Conservation (phyloP, 2,329 filamentous ascomycete species). For the Neonectria sp. region DNA sequence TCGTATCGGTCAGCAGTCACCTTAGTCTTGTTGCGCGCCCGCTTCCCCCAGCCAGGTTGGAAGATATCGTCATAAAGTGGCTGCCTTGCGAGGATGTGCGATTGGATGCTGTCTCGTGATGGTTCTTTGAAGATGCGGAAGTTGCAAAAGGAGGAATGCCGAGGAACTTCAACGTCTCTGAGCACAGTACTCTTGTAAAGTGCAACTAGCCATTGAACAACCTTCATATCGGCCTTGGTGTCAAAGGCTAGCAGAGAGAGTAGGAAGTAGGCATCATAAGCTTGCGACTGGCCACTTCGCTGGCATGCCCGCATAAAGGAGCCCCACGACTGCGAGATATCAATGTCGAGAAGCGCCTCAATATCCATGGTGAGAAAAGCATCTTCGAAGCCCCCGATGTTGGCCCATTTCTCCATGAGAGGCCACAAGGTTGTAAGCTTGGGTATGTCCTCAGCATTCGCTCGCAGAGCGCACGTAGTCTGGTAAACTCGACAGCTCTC, state of each 20-base stretch:
- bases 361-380: not conserved
- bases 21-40: not conserved
- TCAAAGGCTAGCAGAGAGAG: conserved; percentile 32
- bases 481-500: conserved; percentile 22
- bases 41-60: not conserved
- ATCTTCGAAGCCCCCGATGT: conserved; percentile 14
- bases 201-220: conserved; percentile 31
- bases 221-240: not conserved
- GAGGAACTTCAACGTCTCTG: conserved; percentile 17
- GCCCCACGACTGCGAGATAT: conserved; percentile 64
- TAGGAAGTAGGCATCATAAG: conserved; percentile 26
- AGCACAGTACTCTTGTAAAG: conserved; percentile 14
- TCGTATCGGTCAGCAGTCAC: not conserved
- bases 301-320: conserved; percentile 57
- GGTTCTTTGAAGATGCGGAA: conserved; percentile 28
- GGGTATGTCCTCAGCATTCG: rapidly evolving
- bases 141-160: conserved; percentile 1
- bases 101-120: not conserved
- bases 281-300: not conserved
- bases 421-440: not conserved
- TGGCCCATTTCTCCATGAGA: conserved; percentile 16
- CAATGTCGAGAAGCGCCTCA: conserved; percentile 65
- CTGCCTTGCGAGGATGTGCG: not conserved
- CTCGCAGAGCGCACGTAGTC: conserved; percentile 13
- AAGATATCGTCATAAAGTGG: not conserved